Evolutionary conservation across 441 rosid species (phyloP).

Genomic region (Gossypium davidsonii): DNA sequence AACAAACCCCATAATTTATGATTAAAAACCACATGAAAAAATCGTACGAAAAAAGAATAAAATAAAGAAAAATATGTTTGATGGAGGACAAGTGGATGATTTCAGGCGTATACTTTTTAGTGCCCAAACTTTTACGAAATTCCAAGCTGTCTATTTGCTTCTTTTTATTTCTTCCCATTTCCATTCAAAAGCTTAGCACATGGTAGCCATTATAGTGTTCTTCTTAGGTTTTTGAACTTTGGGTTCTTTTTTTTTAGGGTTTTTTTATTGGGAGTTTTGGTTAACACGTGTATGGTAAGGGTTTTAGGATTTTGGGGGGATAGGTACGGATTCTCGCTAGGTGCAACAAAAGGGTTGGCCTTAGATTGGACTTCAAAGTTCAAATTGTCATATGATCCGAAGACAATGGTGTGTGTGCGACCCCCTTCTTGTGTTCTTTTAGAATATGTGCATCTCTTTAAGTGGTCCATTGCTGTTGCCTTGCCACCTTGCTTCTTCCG

Average conservation of each 20-base stretch:
- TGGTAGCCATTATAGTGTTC: slow-evolving; percentile 24
- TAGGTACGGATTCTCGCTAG: neutral
- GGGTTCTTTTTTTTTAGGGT: neutral
- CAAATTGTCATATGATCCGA: slow-evolving; percentile 11
- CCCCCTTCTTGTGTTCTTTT: neutral
- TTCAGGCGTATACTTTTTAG: slow-evolving; percentile 5
- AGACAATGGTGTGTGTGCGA: neutral
- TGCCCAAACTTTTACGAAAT: slow-evolving; percentile 17
- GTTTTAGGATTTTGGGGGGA: neutral
- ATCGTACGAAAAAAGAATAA: slow-evolving; percentile 3
- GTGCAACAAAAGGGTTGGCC: slow-evolving; percentile 1
- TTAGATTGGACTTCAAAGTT: slow-evolving; percentile 29
- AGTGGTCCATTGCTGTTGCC: neutral
- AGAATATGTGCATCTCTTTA: neutral
- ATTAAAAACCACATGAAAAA: slow-evolving; percentile 20
- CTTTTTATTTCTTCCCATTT: slow-evolving; percentile 19
- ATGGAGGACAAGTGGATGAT: slow-evolving; percentile 29
- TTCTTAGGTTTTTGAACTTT: neutral
- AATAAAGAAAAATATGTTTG: slow-evolving; percentile 5
- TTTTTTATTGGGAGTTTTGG: neutral
- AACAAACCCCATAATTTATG: slow-evolving; percentile 22
- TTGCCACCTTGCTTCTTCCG: neutral
- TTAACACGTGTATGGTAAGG: neutral
- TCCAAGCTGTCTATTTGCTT: slow-evolving; percentile 31
- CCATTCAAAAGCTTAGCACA: slow-evolving; percentile 31